phyloP scores from a whole-genome alignment of 192 early-diverging fungal genomes.

The Coemansia asiatica region DNA sequence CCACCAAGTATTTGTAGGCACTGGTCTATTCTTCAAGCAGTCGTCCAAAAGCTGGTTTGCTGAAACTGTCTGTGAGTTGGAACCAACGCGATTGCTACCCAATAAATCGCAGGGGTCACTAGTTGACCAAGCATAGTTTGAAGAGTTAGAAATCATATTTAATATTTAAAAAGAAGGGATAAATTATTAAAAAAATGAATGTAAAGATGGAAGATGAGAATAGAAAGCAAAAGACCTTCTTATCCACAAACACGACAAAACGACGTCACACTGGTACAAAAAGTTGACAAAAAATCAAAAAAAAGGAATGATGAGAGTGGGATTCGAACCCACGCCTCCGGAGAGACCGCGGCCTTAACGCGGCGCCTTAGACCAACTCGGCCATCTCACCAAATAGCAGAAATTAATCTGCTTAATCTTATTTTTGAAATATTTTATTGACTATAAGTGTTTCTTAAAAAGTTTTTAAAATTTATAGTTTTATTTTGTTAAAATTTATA shows the following conservation, averaged over 20 bases:
- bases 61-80: constrained; percentile 26
- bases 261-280: too few relatives aligned
- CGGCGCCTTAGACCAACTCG: constrained; percentile 16
- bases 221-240: too few relatives aligned
- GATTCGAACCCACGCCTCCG: constrained; percentile 32
- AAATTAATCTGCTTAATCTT: too few relatives aligned
- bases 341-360: constrained; percentile 30
- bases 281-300: constrained; percentile 6
- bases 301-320: constrained; percentile 30
- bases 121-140: constrained; percentile 12
- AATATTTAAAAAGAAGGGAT: neutral
- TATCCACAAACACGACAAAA: too few relatives aligned
- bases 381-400: constrained; percentile 23
- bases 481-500: too few relatives aligned
- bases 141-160: neutral
- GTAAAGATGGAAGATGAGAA: neutral
- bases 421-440: too few relatives aligned
- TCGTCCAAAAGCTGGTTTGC: constrained; percentile 16
- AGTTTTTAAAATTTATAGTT: too few relatives aligned
- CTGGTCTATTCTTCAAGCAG: constrained; percentile 3
- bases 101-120: constrained; percentile 6
- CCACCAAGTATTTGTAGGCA: constrained; percentile 56
- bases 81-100: neutral
- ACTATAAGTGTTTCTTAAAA: too few relatives aligned
- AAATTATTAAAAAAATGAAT: neutral